Evolutionary conservation across 2,329 filamentous ascomycete genomes (phyloP).

Genomic region (Pseudogymnoascus sp.): DNA sequence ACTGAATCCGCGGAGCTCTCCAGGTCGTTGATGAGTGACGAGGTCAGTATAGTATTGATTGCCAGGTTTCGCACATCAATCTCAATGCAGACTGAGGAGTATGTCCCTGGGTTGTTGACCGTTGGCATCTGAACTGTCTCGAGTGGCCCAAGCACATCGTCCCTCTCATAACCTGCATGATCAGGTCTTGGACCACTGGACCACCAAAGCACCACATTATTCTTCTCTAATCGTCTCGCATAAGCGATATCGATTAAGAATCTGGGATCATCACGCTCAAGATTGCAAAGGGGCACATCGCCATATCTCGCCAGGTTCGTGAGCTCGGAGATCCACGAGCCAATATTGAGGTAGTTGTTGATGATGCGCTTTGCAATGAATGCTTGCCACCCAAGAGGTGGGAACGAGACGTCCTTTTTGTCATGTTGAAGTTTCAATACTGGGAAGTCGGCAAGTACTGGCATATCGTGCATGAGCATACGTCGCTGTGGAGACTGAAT

Average conservation of each 20-base stretch:
- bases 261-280: slow-evolving; percentile 87
- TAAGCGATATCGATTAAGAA: slow-evolving; percentile 96
- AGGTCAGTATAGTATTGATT: slow-evolving; percentile 96
- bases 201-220: slow-evolving; percentile 96
- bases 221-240: slow-evolving; percentile 78
- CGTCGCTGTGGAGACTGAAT: slow-evolving; percentile 83
- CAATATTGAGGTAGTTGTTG: slow-evolving; percentile 84
- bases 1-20: slow-evolving; percentile 66
- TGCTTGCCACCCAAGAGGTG: slow-evolving; percentile 86
- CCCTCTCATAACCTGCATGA: slow-evolving; percentile 90
- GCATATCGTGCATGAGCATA: slow-evolving; percentile 75
- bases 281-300: slow-evolving; percentile 87
- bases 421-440: slow-evolving; percentile 75
- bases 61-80: slow-evolving; percentile 87
- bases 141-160: slow-evolving; percentile 74
- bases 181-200: slow-evolving; percentile 79
- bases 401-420: slow-evolving; percentile 74
- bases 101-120: slow-evolving; percentile 88
- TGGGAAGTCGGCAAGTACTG: slow-evolving; percentile 75
- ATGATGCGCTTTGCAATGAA: slow-evolving; percentile 82
- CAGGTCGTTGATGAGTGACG: slow-evolving; percentile 90
- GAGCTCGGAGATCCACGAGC: slow-evolving; percentile 83
- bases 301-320: slow-evolving; percentile 84
- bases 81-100: slow-evolving; percentile 93
- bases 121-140: slow-evolving; percentile 88